Evolutionary conservation across 768 basidiomycete species (phyloP).

Genomic region (Lactarius sanguifluus): DNA sequence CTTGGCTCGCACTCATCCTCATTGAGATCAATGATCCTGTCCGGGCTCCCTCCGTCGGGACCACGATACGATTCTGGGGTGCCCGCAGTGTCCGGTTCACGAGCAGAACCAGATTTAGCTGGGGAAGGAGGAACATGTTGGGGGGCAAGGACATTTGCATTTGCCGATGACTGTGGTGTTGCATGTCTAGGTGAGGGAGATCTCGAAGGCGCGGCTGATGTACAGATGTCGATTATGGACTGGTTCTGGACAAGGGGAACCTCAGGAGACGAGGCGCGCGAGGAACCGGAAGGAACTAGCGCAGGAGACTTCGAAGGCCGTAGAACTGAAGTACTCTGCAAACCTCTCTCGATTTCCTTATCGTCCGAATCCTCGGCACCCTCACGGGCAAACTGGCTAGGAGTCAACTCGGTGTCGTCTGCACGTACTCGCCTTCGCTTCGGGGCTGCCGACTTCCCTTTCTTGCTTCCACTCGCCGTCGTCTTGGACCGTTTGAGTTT

Average conservation of each 20-base stretch:
- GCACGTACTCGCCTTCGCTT: conserved; percentile 33
- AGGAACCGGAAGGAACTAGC: conserved; percentile 3
- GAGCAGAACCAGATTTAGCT: conserved; percentile 1
- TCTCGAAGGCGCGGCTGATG: conserved; percentile 23
- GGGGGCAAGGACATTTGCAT: neutral
- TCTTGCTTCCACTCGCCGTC: conserved; percentile 36
- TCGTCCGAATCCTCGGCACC: conserved; percentile 57
- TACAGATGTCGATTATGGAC: conserved; percentile 29
- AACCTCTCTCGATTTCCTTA: conserved; percentile 51
- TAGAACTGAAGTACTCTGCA: conserved; percentile 25
- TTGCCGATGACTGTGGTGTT: neutral
- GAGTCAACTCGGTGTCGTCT: conserved; percentile 32
- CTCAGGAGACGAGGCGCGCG: conserved; percentile 30
- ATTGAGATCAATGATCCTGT: neutral
- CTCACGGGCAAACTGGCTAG: conserved; percentile 46
- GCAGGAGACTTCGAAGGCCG: conserved; percentile 10
- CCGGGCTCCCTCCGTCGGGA: neutral
- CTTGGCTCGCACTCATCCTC: neutral
- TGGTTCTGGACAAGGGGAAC: conserved; percentile 23
- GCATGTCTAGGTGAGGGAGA: conserved; percentile 13
- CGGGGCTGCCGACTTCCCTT: conserved; percentile 32
- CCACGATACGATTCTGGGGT: neutral
- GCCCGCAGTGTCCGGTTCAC: neutral
- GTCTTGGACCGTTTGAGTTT: conserved; percentile 47
- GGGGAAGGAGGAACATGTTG: conserved; percentile 2